Conservation (phyloP, 257 asterid species). For the Petrea volubilis region DNA sequence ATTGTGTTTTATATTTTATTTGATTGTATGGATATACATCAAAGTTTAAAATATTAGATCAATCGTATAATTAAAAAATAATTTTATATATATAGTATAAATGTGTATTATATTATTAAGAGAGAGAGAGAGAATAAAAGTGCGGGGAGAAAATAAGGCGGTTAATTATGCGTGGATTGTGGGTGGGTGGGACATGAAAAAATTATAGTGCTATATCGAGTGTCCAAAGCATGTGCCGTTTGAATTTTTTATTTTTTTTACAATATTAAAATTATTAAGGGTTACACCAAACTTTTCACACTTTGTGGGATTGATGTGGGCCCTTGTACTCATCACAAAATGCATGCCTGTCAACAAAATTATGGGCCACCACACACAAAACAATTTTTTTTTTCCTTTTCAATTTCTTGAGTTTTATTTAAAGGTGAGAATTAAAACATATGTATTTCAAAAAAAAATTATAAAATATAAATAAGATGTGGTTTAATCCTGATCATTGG, state of each 20-base stretch:
- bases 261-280: conserved; percentile 19
- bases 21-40: no score
- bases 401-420: no score
- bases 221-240: conserved; percentile 50
- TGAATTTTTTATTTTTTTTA: conserved; percentile 30
- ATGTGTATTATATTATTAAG: no score
- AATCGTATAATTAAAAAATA: neutral
- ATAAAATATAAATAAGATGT: no score
- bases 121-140: no score
- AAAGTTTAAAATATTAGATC: no score
- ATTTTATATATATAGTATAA: no score
- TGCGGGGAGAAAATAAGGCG: neutral
- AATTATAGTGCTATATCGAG: conserved; percentile 32
- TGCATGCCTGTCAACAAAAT: conserved; percentile 29
- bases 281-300: conserved; percentile 22
- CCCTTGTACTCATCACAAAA: conserved; percentile 21
- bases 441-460: no score
- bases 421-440: no score
- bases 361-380: conserved; percentile 21
- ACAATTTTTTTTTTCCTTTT: no score
- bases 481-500: no score
- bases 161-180: conserved; percentile 59
- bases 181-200: conserved; percentile 53
- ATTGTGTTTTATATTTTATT: no score
- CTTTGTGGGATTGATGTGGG: conserved; percentile 5